Conservation (phyloP, 2,329 filamentous ascomycete genomes). For the Trichoderma harzianum region DNA sequence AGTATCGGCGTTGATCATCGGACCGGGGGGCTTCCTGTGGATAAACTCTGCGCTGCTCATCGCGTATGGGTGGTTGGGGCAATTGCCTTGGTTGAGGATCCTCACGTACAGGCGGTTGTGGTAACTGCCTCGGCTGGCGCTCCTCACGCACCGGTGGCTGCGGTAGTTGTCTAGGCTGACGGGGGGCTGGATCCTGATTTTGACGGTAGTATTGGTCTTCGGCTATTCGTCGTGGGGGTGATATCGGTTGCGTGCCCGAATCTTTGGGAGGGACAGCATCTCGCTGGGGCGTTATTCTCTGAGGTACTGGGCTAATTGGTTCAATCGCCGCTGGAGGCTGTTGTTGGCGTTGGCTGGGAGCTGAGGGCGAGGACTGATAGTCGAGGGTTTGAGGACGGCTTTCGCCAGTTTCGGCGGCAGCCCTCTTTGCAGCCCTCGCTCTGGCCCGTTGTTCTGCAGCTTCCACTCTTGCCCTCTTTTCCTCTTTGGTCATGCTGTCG, state of each 20-base stretch:
- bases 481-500: constrained; percentile 91
- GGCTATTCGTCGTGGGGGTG: constrained; percentile 25
- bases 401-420: constrained; percentile 25
- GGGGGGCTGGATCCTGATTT: constrained; percentile 10
- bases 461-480: constrained; percentile 80
- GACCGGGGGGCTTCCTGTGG: not conserved
- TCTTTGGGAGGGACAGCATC: constrained; percentile 18
- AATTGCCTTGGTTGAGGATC: constrained; percentile 18
- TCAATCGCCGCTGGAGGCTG: not conserved
- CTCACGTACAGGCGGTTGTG: constrained; percentile 11
- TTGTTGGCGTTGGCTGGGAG: not conserved
- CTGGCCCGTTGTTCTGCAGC: constrained; percentile 74
- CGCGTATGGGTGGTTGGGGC: constrained; percentile 4
- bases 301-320: not conserved
- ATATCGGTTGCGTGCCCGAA: constrained; percentile 21
- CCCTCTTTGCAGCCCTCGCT: constrained; percentile 51
- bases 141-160: constrained; percentile 1
- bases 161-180: constrained; percentile 18
- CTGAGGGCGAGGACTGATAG: constrained; percentile 21
- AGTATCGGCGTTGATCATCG: constrained; percentile 11
- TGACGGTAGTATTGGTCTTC: constrained; percentile 23
- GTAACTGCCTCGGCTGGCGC: constrained; percentile 16
- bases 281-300: constrained; percentile 13
- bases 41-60: not conserved
- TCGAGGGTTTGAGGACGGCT: constrained; percentile 25